Evolutionary conservation across 805 yeast genomes (phyloP).

Genomic region (Lachancea quebecensis): DNA sequence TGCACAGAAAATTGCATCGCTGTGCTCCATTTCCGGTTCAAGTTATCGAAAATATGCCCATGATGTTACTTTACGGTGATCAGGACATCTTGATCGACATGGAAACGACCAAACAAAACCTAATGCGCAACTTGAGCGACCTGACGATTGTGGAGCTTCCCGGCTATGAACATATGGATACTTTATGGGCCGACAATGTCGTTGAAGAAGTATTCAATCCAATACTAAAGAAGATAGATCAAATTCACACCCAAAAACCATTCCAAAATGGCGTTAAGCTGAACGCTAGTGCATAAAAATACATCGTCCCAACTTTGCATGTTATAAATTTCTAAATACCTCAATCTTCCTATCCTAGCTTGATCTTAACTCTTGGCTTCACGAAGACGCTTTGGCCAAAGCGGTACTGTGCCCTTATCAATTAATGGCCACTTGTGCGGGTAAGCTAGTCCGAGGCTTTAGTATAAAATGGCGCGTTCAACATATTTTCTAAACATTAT

Average conservation of each 20-base stretch:
- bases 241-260: conserved; percentile 34
- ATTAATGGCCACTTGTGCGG: background rate
- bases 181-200: conserved; percentile 68
- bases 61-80: conserved; percentile 63
- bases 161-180: conserved; percentile 71
- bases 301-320: too few relatives aligned
- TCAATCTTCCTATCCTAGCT: too few relatives aligned
- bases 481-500: background rate
- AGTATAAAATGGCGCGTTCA: background rate
- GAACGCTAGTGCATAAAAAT: too few relatives aligned
- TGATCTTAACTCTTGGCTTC: too few relatives aligned
- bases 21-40: conserved; percentile 51
- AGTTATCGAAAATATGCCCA: conserved; percentile 47
- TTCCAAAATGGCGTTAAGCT: too few relatives aligned
- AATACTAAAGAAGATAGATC: conserved; percentile 47
- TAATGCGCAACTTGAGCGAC: conserved; percentile 36
- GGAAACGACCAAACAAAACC: conserved; percentile 46
- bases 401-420: conserved; percentile 8
- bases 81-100: conserved; percentile 68
- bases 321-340: too few relatives aligned
- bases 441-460: conserved; percentile 10
- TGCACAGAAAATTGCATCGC: conserved; percentile 35
- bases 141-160: conserved; percentile 38
- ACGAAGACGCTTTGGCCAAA: too few relatives aligned
- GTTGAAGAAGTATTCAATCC: conserved; percentile 31